Evolutionary conservation across 805 yeast species (phyloP), one percentile per base, ranked within the genome.

Genomic region (Ogataea naganishii): DNA sequence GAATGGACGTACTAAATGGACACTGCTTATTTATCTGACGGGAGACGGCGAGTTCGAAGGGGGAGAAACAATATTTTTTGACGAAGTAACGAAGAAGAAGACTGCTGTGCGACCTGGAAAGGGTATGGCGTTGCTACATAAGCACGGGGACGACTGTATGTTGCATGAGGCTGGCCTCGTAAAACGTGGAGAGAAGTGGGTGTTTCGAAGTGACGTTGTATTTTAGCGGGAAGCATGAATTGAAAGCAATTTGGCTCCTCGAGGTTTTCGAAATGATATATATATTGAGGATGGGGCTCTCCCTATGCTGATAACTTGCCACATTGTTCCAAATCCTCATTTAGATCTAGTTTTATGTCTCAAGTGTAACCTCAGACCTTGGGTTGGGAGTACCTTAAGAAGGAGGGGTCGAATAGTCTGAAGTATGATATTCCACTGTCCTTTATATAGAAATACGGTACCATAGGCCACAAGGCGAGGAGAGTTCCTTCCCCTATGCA

Each of bases 71-170:
- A 56, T 69, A 4, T 75, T 75, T 37, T 60, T 73, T 36, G 58
- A 57, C 4, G 32, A 24, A 12, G 21, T 38, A 31, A 33, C 32
- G 28, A 45, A 46, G 12, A 17, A 20, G 6, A 42, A 39, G 2
- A 36, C 44, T 14, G 52, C 54, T 58, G 57, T 72, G 3, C 66
- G 62, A 32, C 80, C 80, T 0, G 42, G 46, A 12, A 60, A 55
- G 33, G 83, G 81, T 0, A 57, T 66, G 66, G 78, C 76, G 0
- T 53, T 75, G 24, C 48, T 75, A 27, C 83, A 75, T 41, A 73
- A 73, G 39, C 83, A 75, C 45, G 81, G 83, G 0, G 74, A 70
- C 36, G 79, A 74, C 37, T 75, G 82, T 46, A 43, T 75, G 36
- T 46, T 62, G 27, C 83, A 75, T 40, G 80, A 75, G 37, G 80